These are phyloP conservation scores for Tolypocladium pustulatum DNA, from an alignment of 2,329 filamentous ascomycete species.

Conservation along the genomic window DNA sequence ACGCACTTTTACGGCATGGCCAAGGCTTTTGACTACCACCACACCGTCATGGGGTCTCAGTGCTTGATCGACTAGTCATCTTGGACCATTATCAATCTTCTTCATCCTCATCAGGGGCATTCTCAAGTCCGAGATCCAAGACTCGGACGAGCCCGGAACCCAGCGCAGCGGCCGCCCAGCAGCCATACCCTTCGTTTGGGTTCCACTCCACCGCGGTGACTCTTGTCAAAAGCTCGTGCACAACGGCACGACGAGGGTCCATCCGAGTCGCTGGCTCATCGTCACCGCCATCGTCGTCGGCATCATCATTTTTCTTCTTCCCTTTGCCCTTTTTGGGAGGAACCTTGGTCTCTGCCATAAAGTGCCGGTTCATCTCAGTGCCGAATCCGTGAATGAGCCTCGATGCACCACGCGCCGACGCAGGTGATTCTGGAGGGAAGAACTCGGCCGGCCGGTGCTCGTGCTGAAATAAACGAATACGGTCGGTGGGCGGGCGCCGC, in stretches of 20 bases:
- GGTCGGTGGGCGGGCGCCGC: constrained; percentile 20
- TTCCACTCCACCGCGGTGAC: constrained; percentile 58
- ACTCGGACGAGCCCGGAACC: constrained; percentile 57
- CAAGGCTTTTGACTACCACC: constrained; percentile 78
- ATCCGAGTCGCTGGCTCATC: constrained; percentile 19
- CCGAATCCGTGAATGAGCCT: constrained; percentile 42
- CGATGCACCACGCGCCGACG: constrained; percentile 30
- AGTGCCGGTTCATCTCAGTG: constrained; percentile 37
- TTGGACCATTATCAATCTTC: constrained; percentile 2
- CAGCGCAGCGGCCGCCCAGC: constrained; percentile 57
- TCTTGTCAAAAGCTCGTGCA: constrained; percentile 53
- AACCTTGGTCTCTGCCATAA: constrained; percentile 28
- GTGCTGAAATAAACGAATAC: constrained; percentile 38
- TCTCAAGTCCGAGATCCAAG: constrained; percentile 51
- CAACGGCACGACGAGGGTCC: constrained; percentile 32
- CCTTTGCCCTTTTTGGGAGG: constrained; percentile 24
- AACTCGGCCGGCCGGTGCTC: constrained; percentile 33
- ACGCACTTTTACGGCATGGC: constrained; percentile 73
- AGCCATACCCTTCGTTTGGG: constrained; percentile 53
- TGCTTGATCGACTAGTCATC: constrained; percentile 24
- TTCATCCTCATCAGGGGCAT: constrained; percentile 3
- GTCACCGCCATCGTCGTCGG: constrained; percentile 17
- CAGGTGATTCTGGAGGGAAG: constrained; percentile 17
- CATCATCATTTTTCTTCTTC: constrained; percentile 19
- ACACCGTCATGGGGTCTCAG: constrained; percentile 45